A percentile compares a stretch with the other conserved stretches of the same genome.
These are phyloP conservation scores for Inonotus hispidus DNA, from an alignment of 1,284 basidiomycete genomes.

Conservation along the genomic window DNA sequence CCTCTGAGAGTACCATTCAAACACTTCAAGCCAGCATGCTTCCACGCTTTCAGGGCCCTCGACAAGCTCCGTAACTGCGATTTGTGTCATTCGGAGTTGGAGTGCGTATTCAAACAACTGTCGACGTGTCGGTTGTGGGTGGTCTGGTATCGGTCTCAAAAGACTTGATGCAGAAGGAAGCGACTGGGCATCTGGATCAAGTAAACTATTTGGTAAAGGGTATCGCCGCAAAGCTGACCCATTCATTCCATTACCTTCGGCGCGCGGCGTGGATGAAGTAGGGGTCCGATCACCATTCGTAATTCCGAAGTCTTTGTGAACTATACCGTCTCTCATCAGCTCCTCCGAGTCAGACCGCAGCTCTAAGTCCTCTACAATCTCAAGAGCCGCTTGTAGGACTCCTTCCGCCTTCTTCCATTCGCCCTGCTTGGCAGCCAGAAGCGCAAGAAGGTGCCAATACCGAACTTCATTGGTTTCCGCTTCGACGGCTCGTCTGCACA, in stretches of 20 bases:
- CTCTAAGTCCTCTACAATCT: conserved; percentile 42
- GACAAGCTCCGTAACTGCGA: conserved; percentile 77
- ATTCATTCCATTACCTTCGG: conserved; percentile 17
- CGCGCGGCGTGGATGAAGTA: neutral
- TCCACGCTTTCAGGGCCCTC: conserved; percentile 86
- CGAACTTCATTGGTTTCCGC: conserved; percentile 67
- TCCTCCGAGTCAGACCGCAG: conserved; percentile 30
- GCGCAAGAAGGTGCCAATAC: conserved; percentile 89
- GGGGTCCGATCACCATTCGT: conserved; percentile 8
- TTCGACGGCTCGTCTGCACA: conserved; percentile 76
- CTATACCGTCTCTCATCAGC: conserved; percentile 16
- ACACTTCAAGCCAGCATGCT: conserved; percentile 79
- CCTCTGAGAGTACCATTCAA: conserved; percentile 75
- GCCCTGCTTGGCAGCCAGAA: conserved; percentile 75
- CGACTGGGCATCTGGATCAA: conserved; percentile 31
- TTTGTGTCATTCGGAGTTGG: conserved; percentile 84
- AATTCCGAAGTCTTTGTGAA: conserved; percentile 7
- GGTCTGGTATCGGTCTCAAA: conserved; percentile 48
- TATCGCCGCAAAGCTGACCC: conserved; percentile 5
- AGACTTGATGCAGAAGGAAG: conserved; percentile 47
- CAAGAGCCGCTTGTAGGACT: conserved; percentile 69
- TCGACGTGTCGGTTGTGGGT: conserved; percentile 45
- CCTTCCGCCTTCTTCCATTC: conserved; percentile 79
- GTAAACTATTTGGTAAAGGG: conserved; percentile 24
- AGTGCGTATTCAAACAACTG: conserved; percentile 77